These are phyloP conservation scores for Emergomyces pasteurianus DNA, from an alignment of 2,329 filamentous ascomycete species.

Conservation along the genomic window DNA sequence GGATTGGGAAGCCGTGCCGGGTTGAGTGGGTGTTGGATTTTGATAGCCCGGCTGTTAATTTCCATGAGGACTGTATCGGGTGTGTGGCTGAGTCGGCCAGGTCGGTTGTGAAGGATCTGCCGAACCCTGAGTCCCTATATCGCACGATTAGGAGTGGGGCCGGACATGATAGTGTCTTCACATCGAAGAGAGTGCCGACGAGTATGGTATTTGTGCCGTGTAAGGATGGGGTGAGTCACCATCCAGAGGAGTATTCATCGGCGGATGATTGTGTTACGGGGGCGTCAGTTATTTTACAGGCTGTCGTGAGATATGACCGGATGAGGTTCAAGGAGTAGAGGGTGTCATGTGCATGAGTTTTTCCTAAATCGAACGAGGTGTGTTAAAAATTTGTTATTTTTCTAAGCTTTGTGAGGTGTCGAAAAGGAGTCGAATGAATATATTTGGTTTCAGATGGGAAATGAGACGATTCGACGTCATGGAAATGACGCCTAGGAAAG, in stretches of 20 bases:
- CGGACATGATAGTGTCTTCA: conserved; percentile 55
- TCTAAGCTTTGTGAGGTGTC: not conserved
- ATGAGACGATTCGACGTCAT: not conserved
- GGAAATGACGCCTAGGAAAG: not conserved
- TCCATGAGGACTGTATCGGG: conserved; percentile 55
- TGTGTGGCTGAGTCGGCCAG: conserved; percentile 51
- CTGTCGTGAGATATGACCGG: conserved; percentile 15
- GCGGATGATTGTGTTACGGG: conserved; percentile 48
- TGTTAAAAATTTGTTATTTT: not conserved
- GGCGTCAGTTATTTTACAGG: conserved; percentile 29
- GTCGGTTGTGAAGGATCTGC: conserved; percentile 43
- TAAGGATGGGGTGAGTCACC: conserved; percentile 51
- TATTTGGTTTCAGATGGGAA: not conserved
- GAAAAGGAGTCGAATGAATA: not conserved
- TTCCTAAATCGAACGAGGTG: conserved; percentile 1
- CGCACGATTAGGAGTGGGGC: conserved; percentile 49
- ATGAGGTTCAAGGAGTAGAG: conserved; percentile 27
- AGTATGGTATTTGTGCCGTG: conserved; percentile 58
- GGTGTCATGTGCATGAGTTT: not conserved
- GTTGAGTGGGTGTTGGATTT: conserved; percentile 52
- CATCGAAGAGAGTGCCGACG: conserved; percentile 47
- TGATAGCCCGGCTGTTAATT: conserved; percentile 47
- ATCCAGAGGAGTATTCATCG: conserved; percentile 51
- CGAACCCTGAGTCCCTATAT: conserved; percentile 31
- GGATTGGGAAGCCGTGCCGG: conserved; percentile 39